Base-by-base conservation (phyloP, 2,329 filamentous ascomycete species). In the Venturia effusa region DNA sequence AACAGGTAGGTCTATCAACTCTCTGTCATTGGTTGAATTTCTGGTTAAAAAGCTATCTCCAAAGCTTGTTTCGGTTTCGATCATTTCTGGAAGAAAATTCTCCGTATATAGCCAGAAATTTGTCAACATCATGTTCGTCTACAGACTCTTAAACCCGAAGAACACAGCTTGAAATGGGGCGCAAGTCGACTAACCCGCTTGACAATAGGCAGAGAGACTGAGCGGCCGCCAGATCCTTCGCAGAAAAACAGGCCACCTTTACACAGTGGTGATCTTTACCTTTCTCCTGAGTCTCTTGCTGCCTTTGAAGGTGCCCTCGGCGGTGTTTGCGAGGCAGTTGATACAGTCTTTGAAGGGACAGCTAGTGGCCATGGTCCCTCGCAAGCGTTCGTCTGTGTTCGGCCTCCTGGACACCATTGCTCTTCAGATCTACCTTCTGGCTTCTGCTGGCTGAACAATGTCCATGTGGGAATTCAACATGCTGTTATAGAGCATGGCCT, bases 381-480 rank as follows among this genome's bases (percentile, higher is more conserved):
- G 57, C 85, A 91, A 64, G 92, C 92, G 0, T 99, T 99, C 73
- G 91, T 97, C 61, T 92, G 89, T 34, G 89, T 97, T 61, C 86
- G 94, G 39, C 94, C 94, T 4, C 94, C 94, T 0, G 94, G 94
- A 0, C 94, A 99, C 73, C 94, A 99, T 72, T 99, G 94, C 76
- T 96, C 93, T 2, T 85, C 90, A 4, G 85, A 88, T 61, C 88
- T 88, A 69, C 94, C 94, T 0, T 97, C 93, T 1, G 94, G 94
- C 0, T 99, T 99, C 73, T 99, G 94, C 77, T 99, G 94, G 93
- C 78, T 99, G 61, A 99, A 99, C 75, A 99, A 99, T 72, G 92
- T 99, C 0, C 93, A 97, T 72, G 90, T 99, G 27, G 94, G 93
- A 0, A 96, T 99, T 68, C 89, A 95, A 74, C 90, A 99, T 74